Percentiles rank a stretch among this genome's conserved stretches.
phyloP scores from a whole-genome alignment of 2,329 filamentous ascomycete genomes.

The Beauveria sp. region DNA sequence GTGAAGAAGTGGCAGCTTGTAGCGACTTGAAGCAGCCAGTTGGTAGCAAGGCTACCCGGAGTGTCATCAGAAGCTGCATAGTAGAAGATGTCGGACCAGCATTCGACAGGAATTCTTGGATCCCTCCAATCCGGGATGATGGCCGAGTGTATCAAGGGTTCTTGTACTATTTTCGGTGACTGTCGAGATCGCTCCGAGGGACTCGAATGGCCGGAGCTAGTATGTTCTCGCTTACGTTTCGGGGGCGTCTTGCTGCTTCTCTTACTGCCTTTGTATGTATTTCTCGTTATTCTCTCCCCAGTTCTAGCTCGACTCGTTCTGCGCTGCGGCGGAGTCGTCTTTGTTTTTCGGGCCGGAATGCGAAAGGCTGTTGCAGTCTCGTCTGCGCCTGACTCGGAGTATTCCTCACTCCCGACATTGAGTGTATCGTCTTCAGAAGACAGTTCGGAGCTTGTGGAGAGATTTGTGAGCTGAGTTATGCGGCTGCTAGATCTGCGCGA shows the following conservation, averaged over 20 bases:
- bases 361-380: neutral
- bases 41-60: constrained; percentile 36
- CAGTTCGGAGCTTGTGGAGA: constrained; percentile 1
- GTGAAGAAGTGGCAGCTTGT: constrained; percentile 56
- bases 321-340: neutral
- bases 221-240: neutral
- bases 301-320: neutral
- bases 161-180: neutral
- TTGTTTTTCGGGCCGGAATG: neutral
- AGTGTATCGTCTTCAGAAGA: neutral
- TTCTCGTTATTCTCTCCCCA: neutral
- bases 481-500: neutral
- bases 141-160: constrained; percentile 4
- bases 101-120: constrained; percentile 53
- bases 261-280: neutral
- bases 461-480: constrained; percentile 4
- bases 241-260: neutral
- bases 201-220: neutral
- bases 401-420: neutral
- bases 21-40: constrained; percentile 60
- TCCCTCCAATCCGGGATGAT: constrained; percentile 49
- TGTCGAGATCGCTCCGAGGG: neutral
- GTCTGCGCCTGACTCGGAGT: neutral
- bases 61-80: constrained; percentile 49
- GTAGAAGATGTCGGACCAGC: constrained; percentile 63